Conservation (phyloP, 2,329 filamentous ascomycete genomes). For the Aspergillus novofumigatus region DNA sequence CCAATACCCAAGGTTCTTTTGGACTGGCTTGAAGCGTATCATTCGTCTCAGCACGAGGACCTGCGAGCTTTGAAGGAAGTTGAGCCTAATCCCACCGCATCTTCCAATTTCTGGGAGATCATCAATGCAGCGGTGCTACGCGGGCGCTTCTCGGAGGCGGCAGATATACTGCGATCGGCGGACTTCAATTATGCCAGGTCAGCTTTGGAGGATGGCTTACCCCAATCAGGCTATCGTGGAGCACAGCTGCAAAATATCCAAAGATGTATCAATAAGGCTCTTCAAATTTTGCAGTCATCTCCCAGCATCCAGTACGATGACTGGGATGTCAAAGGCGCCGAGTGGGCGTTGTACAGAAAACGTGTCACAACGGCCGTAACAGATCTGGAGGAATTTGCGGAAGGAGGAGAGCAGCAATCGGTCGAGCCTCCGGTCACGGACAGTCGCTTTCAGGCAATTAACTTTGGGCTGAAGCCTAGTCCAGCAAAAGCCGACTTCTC, state of each 20-base stretch:
- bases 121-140: slow-evolving; percentile 71
- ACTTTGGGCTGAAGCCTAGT: slow-evolving; percentile 42
- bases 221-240: slow-evolving; percentile 66
- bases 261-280: slow-evolving; percentile 64
- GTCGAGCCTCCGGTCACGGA: slow-evolving; percentile 36
- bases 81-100: slow-evolving; percentile 69
- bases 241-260: slow-evolving; percentile 74
- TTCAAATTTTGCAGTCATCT: slow-evolving; percentile 67
- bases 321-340: slow-evolving; percentile 77
- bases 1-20: slow-evolving; percentile 73
- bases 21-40: slow-evolving; percentile 73
- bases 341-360: slow-evolving; percentile 81
- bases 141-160: slow-evolving; percentile 65
- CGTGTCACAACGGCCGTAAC: slow-evolving; percentile 65
- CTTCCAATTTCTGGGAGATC: slow-evolving; percentile 78
- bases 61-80: slow-evolving; percentile 60
- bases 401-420: slow-evolving; percentile 59
- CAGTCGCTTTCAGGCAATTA: slow-evolving; percentile 44
- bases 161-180: slow-evolving; percentile 66
- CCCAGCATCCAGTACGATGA: slow-evolving; percentile 61
- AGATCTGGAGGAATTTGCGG: slow-evolving; percentile 72
- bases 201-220: slow-evolving; percentile 58
- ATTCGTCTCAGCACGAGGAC: slow-evolving; percentile 67
- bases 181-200: slow-evolving; percentile 73
- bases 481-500: slow-evolving; percentile 50